A percentile compares a stretch with the other conserved stretches of the same genome.
These are phyloP conservation scores for Colletotrichum lini DNA, from an alignment of 2,329 filamentous ascomycete species.

Conservation along the genomic window DNA sequence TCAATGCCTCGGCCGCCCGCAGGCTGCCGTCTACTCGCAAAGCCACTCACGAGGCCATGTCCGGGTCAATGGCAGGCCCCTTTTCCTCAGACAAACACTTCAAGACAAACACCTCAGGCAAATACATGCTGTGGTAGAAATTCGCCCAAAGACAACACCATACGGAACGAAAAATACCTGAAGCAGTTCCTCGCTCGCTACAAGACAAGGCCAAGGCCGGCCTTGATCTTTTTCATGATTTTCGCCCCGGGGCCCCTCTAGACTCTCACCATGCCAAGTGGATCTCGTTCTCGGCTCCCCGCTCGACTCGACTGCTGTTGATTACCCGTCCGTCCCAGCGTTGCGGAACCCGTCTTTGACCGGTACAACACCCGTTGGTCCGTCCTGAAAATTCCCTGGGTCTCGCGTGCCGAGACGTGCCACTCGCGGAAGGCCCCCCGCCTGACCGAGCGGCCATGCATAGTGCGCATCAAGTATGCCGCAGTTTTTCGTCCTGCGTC, in stretches of 20 bases:
- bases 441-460: slow-evolving; percentile 1
- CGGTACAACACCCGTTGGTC: not conserved
- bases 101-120: not conserved
- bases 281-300: not conserved
- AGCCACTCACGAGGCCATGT: not conserved
- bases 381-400: slow-evolving; percentile 14
- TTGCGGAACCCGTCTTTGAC: slow-evolving; percentile 13
- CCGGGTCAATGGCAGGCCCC: not conserved
- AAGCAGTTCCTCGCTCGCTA: not conserved
- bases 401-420: slow-evolving; percentile 33
- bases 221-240: not conserved
- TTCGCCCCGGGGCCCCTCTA: not conserved
- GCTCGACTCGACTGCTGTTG: slow-evolving; percentile 1
- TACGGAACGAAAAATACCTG: not conserved
- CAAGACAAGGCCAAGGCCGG: not conserved
- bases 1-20: slow-evolving; percentile 3
- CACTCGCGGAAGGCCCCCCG: not conserved
- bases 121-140: not conserved
- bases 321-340: not conserved
- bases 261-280: not conserved
- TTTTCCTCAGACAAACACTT: too few relatives aligned
- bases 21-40: not conserved
- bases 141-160: not conserved
- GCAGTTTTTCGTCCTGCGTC: not conserved
- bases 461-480: not conserved